These are phyloP conservation scores for Yamadazyma triangularis DNA, from an alignment of 1,139 yeast genomes.

Conservation along the genomic window DNA sequence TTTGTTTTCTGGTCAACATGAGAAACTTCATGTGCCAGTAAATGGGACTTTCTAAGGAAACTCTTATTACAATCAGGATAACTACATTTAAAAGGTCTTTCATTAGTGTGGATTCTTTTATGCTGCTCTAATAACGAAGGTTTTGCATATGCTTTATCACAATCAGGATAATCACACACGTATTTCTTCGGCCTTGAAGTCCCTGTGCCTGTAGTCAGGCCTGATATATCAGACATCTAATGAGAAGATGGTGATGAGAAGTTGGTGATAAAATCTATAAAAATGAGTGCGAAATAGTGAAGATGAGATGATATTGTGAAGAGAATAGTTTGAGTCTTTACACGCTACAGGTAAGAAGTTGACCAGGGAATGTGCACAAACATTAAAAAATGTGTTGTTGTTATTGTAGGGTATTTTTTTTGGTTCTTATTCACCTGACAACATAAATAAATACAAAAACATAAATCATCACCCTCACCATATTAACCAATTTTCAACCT, in stretches of 20 bases:
- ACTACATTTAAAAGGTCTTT: constrained; percentile 69
- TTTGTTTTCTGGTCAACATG: constrained; percentile 54
- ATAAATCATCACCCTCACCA: no score
- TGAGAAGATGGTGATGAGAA: no score
- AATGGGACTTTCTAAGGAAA: constrained; percentile 74
- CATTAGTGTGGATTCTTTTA: constrained; percentile 69
- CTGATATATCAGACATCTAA: constrained; percentile 1
- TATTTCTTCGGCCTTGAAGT: constrained; percentile 48
- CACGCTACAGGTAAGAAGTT: no score
- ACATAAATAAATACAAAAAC: no score
- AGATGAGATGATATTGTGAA: background rate
- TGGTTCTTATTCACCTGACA: no score
- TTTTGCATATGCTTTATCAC: constrained; percentile 72
- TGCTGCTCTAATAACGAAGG: constrained; percentile 87
- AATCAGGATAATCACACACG: constrained; percentile 57
- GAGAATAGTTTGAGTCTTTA: no score
- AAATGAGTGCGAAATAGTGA: background rate
- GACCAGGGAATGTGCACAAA: no score
- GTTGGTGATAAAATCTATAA: no score
- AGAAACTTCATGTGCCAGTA: constrained; percentile 67
- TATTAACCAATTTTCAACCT: no score
- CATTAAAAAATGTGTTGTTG: no score
- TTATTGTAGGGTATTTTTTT: no score
- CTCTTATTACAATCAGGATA: constrained; percentile 52
- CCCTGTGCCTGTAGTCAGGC: background rate